A percentile compares a stretch with the other conserved stretches of the same genome.
Conservation (phyloP, 2,329 filamentous ascomycete species). For the Beauveria pseudobassiana region DNA sequence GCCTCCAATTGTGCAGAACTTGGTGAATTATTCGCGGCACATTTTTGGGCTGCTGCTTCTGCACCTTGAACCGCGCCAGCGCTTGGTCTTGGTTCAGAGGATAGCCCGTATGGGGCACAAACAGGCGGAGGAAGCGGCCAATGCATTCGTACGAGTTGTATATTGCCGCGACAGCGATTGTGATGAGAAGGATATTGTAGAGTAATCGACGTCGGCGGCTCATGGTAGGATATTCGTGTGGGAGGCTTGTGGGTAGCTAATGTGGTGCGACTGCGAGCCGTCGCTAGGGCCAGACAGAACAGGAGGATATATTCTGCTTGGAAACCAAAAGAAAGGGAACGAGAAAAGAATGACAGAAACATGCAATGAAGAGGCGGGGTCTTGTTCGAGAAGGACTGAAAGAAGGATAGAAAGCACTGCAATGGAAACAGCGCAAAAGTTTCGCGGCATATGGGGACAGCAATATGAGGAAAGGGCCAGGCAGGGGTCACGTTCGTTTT, state of each 20-base stretch:
- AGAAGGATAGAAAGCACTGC: neutral
- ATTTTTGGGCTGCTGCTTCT: neutral
- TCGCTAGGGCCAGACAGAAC: neutral
- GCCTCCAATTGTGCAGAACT: conserved; percentile 29
- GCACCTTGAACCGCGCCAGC: conserved; percentile 3
- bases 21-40: conserved; percentile 72
- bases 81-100: conserved; percentile 8
- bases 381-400: neutral
- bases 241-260: neutral
- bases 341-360: neutral
- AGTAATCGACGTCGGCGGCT: conserved; percentile 2
- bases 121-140: neutral
- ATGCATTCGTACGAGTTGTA: neutral
- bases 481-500: neutral
- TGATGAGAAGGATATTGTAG: neutral
- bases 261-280: neutral
- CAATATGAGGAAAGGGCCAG: neutral
- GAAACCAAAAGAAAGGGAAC: neutral
- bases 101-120: conserved; percentile 3
- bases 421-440: neutral
- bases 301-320: neutral
- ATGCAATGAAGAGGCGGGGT: neutral
- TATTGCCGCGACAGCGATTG: neutral
- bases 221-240: neutral
- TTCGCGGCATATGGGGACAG: neutral